Percentiles rank a stretch among this genome's conserved stretches.
Conservation (phyloP, 306 rosid species). For the Cicer arietinum region DNA sequence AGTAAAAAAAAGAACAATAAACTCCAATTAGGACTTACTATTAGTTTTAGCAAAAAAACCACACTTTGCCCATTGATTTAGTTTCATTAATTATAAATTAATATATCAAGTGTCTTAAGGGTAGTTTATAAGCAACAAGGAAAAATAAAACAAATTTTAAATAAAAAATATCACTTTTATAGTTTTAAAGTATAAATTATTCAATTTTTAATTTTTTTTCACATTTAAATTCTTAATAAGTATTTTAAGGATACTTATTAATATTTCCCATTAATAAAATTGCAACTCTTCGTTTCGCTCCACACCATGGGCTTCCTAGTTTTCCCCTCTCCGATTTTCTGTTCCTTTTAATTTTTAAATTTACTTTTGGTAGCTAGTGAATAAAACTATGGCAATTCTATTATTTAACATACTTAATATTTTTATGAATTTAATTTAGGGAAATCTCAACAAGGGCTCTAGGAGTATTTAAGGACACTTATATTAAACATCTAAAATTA, state of each 20-base stretch:
- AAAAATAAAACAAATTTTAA: no score
- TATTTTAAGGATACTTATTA: no score
- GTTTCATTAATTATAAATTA: background rate
- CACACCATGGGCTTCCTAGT: slow-evolving; percentile 36
- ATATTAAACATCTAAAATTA: no score
- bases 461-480: no score
- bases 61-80: background rate
- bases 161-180: no score
- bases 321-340: background rate
- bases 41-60: background rate
- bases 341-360: background rate
- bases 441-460: no score
- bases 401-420: background rate
- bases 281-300: background rate
- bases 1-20: background rate
- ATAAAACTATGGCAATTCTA: background rate
- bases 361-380: background rate
- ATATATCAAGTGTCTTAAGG: no score
- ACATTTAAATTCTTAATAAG: no score
- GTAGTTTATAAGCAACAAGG: no score
- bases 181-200: no score
- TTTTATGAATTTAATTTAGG: no score
- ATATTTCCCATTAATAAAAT: background rate
- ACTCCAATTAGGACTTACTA: background rate
- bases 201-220: no score